These are phyloP conservation scores for Avena sativa DNA, from an alignment of 176 grass and related monocot genomes.

Conservation along the genomic window DNA sequence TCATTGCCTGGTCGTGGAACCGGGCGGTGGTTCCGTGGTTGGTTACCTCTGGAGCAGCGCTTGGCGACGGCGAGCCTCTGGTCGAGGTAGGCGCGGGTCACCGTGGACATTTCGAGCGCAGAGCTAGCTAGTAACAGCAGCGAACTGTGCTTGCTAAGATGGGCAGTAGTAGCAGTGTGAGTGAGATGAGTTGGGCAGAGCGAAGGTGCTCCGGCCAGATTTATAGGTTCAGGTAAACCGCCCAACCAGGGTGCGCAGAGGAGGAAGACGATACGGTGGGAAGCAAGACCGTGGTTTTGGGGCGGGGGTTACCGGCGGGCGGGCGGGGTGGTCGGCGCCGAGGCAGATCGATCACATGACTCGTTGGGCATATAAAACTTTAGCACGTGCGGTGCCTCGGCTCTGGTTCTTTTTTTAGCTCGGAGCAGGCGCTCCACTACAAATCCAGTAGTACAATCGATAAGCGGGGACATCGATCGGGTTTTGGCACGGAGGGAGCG, in stretches of 20 bases:
- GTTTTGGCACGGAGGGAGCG: too few relatives aligned
- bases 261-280: not conserved
- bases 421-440: too few relatives aligned
- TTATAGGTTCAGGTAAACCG: not conserved
- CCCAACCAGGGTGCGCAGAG: not conserved
- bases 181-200: not conserved
- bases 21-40: not conserved
- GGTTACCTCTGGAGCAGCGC: conserved; percentile 65
- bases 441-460: too few relatives aligned
- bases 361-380: not conserved
- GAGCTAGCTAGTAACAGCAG: not conserved
- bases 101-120: conserved; percentile 43
- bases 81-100: conserved; percentile 60
- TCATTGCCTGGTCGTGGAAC: too few relatives aligned
- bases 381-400: not conserved
- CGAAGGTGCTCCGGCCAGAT: not conserved
- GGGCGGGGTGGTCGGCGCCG: not conserved
- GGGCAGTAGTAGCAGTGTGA: too few relatives aligned
- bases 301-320: too few relatives aligned
- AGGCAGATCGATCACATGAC: not conserved
- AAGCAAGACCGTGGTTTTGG: not conserved
- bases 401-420: not conserved
- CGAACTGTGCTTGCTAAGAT: too few relatives aligned
- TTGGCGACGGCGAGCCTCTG: conserved; percentile 76
- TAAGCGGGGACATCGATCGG: too few relatives aligned